Percentiles rank a stretch among this genome's conserved stretches.
phyloP scores from a whole-genome alignment of 495 filamentous ascomycete genomes.

The Aspergillus hancockii region DNA sequence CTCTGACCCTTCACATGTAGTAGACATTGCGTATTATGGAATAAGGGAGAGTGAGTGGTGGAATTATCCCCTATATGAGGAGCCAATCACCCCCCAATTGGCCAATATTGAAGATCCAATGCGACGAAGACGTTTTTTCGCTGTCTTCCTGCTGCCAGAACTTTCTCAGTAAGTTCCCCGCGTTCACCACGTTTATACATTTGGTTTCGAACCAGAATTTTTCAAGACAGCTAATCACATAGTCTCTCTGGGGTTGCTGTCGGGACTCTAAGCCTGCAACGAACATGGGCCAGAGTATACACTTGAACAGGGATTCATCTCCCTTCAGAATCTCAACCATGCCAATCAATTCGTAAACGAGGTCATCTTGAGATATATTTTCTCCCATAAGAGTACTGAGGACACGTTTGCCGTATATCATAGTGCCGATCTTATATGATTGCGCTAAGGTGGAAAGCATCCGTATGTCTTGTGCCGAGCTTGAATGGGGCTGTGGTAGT shows the following conservation, averaged over 20 bases:
- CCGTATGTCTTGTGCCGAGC: slow-evolving; percentile 21
- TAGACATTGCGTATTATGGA: background rate
- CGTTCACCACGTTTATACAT: slow-evolving; percentile 35
- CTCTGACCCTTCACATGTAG: too few relatives aligned
- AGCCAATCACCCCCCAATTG: background rate
- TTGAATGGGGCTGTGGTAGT: slow-evolving; percentile 29
- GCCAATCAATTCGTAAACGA: slow-evolving; percentile 37
- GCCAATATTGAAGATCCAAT: background rate
- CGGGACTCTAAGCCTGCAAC: slow-evolving; percentile 46
- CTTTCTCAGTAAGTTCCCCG: slow-evolving; percentile 29
- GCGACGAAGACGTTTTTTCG: background rate
- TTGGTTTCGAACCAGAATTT: slow-evolving; percentile 26
- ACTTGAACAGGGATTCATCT: slow-evolving; percentile 50
- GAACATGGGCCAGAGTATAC: slow-evolving; percentile 54
- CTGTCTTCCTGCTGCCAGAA: slow-evolving; percentile 28
- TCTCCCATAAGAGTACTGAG: slow-evolving; percentile 5
- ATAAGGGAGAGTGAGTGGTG: background rate
- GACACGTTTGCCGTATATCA: slow-evolving; percentile 23
- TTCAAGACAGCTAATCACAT: slow-evolving; percentile 17
- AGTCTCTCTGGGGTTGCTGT: slow-evolving; percentile 4
- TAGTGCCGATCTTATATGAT: slow-evolving; percentile 20
- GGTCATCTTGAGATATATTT: slow-evolving; percentile 16
- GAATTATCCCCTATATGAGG: background rate
- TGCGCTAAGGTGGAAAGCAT: slow-evolving; percentile 12
- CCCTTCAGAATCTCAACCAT: slow-evolving; percentile 41